Evolutionary conservation across 1,139 yeast species (phyloP).

Genomic region (Magnusiomyces suaveolens): DNA sequence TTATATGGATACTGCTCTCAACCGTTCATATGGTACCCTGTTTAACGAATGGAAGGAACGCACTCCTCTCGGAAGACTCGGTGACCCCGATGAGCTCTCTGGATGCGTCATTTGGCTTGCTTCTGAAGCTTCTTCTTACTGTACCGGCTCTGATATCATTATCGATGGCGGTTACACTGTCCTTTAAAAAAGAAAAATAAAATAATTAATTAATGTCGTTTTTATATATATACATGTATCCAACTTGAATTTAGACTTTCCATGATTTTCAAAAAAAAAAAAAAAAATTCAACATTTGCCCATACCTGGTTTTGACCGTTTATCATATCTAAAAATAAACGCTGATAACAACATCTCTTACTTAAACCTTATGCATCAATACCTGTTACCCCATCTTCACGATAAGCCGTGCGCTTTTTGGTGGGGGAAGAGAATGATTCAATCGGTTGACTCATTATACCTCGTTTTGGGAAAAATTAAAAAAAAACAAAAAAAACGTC

Average conservation of each 20-base stretch:
- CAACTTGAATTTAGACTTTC: too few species aligned
- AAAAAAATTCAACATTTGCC: too few species aligned
- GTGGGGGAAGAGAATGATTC: too few species aligned
- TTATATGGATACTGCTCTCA: constrained; percentile 49
- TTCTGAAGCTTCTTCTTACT: constrained; percentile 50
- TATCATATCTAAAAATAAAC: too few species aligned
- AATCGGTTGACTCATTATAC: too few species aligned
- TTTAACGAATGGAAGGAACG: constrained; percentile 48
- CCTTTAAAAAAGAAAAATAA: constrained; percentile 20
- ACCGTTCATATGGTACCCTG: constrained; percentile 40
- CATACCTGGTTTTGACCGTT: too few species aligned
- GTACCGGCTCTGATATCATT: constrained; percentile 56
- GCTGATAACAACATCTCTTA: too few species aligned
- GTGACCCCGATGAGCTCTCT: constrained; percentile 55
- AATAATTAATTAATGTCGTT: neutral
- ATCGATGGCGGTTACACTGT: constrained; percentile 61
- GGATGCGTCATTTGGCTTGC: constrained; percentile 64
- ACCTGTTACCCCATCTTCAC: neutral
- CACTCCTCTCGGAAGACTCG: constrained; percentile 63
- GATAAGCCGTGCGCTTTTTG: neutral
- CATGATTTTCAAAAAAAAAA: too few species aligned
- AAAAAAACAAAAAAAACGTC: neutral
- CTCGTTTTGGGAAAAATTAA: neutral
- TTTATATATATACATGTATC: too few species aligned
- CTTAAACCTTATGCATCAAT: neutral